phyloP scores from a whole-genome alignment of 163 green algal species.

The Smithsoniella earleae region DNA sequence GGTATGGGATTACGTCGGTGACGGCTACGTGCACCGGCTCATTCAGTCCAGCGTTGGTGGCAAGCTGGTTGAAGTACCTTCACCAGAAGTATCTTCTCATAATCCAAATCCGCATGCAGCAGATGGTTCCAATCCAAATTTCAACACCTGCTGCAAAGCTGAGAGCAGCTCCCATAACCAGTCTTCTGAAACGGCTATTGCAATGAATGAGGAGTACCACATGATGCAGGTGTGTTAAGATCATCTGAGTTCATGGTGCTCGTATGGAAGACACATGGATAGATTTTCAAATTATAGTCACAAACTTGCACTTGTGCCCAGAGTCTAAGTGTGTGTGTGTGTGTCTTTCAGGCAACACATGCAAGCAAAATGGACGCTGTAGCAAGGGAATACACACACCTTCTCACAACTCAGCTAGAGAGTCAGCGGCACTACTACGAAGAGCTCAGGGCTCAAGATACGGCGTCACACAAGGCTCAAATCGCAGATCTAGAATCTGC shows the following conservation, averaged over 20 bases:
- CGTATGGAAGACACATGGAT: neutral
- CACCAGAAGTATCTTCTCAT: conserved; percentile 31
- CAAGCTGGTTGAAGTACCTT: conserved; percentile 87
- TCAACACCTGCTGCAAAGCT: neutral
- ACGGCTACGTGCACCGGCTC: conserved; percentile 94
- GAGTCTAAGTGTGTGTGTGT: neutral
- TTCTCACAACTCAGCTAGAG: conserved; percentile 81
- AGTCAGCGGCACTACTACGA: conserved; percentile 81
- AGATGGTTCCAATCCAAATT: neutral
- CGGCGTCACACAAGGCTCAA: neutral
- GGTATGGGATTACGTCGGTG: conserved; percentile 95
- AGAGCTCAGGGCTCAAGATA: conserved; percentile 37
- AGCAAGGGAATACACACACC: conserved; percentile 75
- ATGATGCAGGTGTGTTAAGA: conserved; percentile 4
- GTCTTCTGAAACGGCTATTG: neutral
- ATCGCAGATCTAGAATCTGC: neutral
- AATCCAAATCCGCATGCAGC: neutral
- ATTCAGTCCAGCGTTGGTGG: conserved; percentile 85
- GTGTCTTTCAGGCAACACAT: conserved; percentile 35
- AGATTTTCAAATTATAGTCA: neutral
- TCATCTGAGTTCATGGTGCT: neutral
- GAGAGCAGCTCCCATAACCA: neutral
- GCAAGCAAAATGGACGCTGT: conserved; percentile 73
- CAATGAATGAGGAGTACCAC: conserved; percentile 24
- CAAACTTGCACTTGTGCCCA: neutral